These are phyloP conservation scores for Podaxis sp. DNA, from an alignment of 768 basidiomycete species.

Conservation along the genomic window DNA sequence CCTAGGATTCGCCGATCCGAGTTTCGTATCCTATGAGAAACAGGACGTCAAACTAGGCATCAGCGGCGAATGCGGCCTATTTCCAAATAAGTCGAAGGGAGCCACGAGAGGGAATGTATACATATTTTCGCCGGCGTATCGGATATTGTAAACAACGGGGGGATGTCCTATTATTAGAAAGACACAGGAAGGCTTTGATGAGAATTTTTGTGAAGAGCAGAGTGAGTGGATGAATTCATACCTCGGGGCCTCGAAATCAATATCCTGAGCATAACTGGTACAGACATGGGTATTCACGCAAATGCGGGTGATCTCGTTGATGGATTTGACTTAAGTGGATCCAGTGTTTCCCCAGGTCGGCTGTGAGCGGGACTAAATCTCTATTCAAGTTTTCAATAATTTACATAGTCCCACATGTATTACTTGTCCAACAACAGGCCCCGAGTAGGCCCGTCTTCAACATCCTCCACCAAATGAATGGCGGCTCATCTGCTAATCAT, in stretches of 20 bases:
- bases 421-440: not conserved
- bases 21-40: not conserved
- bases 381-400: not conserved
- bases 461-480: not conserved
- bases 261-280: too few species aligned
- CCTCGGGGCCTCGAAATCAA: too few species aligned
- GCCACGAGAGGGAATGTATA: not conserved
- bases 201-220: not conserved
- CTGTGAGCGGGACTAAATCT: not conserved
- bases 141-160: not conserved
- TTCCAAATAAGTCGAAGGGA: not conserved
- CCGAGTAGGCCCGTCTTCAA: not conserved
- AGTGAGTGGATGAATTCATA: not conserved
- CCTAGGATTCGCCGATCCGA: not conserved
- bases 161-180: not conserved
- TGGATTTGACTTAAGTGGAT: not conserved
- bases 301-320: too few species aligned
- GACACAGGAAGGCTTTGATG: not conserved
- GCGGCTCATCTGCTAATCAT: not conserved
- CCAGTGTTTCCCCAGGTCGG: not conserved
- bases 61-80: not conserved
- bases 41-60: not conserved
- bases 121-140: not conserved
- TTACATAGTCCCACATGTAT: not conserved
- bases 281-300: too few species aligned